Base-by-base conservation (phyloP, 257 asterid species). In the Nicotiana tomentosiformis region DNA sequence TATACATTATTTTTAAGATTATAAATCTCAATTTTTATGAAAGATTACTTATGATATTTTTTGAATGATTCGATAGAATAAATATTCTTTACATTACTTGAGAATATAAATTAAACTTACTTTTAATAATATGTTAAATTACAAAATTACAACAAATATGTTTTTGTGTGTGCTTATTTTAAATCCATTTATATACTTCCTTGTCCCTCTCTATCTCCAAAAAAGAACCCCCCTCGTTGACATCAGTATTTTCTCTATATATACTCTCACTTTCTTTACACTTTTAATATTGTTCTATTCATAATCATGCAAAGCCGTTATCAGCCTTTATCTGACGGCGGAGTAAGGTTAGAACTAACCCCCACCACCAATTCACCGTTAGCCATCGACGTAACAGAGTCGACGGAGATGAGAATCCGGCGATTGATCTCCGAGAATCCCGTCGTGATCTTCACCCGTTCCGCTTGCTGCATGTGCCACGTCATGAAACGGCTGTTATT, bases 401-500 rank as follows among this genome's bases (percentile, higher is more conserved):
- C 96, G 10, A 51, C 96, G 18, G 90, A 86, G 91, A 87, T 74
- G 90, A 90, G 77, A 39, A 69, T 39, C 92, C 90, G 84, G 5
- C 96, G 95, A 30, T 89, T 91, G 32, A 86, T 92, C 70, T 53
- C 93, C 35, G 96, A 91, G 82, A 91, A 91, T 32, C 89, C 94
- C 7, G 92, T 93, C 53, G 66, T 93, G 77, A 90, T 93, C 81
- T 91, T 91, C 89, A 87, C 87, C 83, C 90, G 95, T 18, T 76
- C 94, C 3, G 68, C 91, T 23, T 93, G 97, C 85, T 91, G 91
- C 96, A 93, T 93, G 97, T 91, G 92, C 90, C 92, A 93, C 84
- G 97, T 86, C 81, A 90, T 91, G 93, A 89, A 87, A 84, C 80
- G 87, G 65, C 92, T 93, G 77, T 90, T 93, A 77, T 83, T 77